Evolutionary conservation across 2,329 filamentous ascomycete genomes (phyloP).

Genomic region (Fusarium sarcochroum): DNA sequence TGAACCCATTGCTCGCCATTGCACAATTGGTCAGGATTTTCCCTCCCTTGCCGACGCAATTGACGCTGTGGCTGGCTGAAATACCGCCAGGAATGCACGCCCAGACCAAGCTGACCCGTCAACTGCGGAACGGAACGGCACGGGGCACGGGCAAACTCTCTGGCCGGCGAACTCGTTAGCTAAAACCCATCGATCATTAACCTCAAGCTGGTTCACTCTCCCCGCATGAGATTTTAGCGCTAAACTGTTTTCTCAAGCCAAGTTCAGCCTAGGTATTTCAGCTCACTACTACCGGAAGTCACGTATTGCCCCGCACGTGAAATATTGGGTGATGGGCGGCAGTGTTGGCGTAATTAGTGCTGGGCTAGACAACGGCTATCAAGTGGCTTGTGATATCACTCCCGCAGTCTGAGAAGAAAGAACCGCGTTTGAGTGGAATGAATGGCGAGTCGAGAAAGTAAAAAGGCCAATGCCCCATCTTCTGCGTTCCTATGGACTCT

Average conservation of each 20-base stretch:
- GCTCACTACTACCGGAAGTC: constrained; percentile 1
- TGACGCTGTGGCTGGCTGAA: constrained; percentile 3
- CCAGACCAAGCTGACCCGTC: background rate
- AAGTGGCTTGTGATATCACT: constrained; percentile 3
- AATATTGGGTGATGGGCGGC: background rate
- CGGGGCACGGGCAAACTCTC: background rate
- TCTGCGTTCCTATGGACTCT: background rate
- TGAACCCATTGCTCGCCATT: background rate
- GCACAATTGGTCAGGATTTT: background rate
- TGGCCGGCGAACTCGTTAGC: background rate
- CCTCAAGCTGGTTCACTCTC: background rate
- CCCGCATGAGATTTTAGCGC: background rate
- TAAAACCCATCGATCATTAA: background rate
- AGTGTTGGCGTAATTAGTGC: background rate
- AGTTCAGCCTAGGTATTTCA: background rate
- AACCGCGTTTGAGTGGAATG: background rate
- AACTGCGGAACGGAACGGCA: constrained; percentile 6
- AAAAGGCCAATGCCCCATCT: constrained; percentile 1
- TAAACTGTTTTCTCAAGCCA: background rate
- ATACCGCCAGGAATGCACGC: background rate
- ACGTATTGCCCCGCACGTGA: background rate
- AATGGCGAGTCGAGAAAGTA: background rate
- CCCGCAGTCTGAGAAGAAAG: background rate
- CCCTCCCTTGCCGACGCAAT: background rate
- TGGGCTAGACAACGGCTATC: background rate